These are phyloP conservation scores for Funneliformis caledonium DNA, from an alignment of 371 early-diverging fungal genomes.

Conservation along the genomic window DNA sequence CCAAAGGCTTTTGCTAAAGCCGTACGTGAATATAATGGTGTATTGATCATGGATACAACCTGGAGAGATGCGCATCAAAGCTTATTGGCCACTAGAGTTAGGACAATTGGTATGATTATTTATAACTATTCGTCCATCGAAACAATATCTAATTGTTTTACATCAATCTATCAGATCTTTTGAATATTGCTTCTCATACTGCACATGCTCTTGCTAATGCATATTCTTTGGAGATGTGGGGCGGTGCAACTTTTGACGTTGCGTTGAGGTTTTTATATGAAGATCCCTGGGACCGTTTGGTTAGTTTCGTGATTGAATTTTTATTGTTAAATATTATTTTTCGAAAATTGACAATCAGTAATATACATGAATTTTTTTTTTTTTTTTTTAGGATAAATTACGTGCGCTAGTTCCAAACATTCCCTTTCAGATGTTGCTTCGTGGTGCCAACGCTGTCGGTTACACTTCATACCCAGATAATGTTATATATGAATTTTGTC, in stretches of 20 bases:
- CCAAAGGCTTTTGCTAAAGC: conserved; percentile 90
- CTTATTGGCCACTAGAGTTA: conserved; percentile 91
- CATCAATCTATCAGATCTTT: conserved; percentile 50
- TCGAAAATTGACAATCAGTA: not conserved
- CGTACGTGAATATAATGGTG: conserved; percentile 83
- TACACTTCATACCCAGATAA: conserved; percentile 98
- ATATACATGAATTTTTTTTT: not conserved
- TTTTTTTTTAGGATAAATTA: conserved; percentile 52
- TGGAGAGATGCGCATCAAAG: conserved; percentile 97
- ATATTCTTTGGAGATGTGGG: conserved; percentile 92
- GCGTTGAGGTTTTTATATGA: conserved; percentile 94
- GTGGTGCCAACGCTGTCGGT: conserved; percentile 97
- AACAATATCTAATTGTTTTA: not conserved
- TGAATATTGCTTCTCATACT: conserved; percentile 84
- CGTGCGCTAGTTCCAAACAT: conserved; percentile 92
- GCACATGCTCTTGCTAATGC: conserved; percentile 86
- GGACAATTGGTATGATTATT: conserved; percentile 76
- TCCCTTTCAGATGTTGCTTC: conserved; percentile 97
- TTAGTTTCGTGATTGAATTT: conserved; percentile 17
- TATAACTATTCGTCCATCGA: not conserved
- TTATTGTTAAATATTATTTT: not conserved
- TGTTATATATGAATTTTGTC: conserved; percentile 93
- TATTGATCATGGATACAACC: conserved; percentile 91
- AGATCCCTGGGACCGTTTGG: conserved; percentile 93
- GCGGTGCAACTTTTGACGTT: conserved; percentile 96